Base-by-base conservation (phyloP, 1,284 basidiomycete genomes). In the Ceratobasidium sp. region DNA sequence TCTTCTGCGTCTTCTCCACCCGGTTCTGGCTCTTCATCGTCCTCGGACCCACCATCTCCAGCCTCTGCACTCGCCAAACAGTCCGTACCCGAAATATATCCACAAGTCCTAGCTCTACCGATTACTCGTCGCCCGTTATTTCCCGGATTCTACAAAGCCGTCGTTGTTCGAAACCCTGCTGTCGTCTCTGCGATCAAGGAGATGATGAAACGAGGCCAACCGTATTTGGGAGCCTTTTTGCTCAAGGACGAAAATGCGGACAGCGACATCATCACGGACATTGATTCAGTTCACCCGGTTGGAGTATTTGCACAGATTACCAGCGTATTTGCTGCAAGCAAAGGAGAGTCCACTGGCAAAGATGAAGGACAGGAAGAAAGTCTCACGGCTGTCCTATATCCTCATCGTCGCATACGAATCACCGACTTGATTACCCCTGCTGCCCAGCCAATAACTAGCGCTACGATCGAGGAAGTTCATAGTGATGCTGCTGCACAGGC, bases 301-400 rank as follows among this genome's bases (percentile, higher is more conserved):
- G 97, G 97, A 71, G 95, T 99, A 8, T 98, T 99, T 77, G 95
- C 95, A 2, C 96, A 99, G 80, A 95, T 99, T 72, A 98, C 96
- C 0, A 95, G 92, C 74, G 91, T 96, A 3, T 99, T 98, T 79
- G 86, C 90, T 0, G 88, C 91, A 5, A 81, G 76, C 65, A 76
- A 78, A 13, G 78, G 77, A 29, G 75, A 83, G 29, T 27, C 60
- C 6, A 27, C 83, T n/a, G 81, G 82, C 49, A 85, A 84, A 40
- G 85, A 85, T 7, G 87, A 78, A 15, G 74, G 72, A 29, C 85
- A 85, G 79, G 93, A 96, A 72, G 92, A 94, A 75, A 92, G 92
- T 17, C 83, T 98, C 35, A 98, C 96, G 1, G 95, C 94, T 25
- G 96, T 98, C 10, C 83, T 98, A 54, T 98, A 98, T 79, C 96